Percentiles rank a stretch among this genome's conserved stretches.
Conservation (phyloP, 2,329 filamentous ascomycete species). For the Fusarium citri region DNA sequence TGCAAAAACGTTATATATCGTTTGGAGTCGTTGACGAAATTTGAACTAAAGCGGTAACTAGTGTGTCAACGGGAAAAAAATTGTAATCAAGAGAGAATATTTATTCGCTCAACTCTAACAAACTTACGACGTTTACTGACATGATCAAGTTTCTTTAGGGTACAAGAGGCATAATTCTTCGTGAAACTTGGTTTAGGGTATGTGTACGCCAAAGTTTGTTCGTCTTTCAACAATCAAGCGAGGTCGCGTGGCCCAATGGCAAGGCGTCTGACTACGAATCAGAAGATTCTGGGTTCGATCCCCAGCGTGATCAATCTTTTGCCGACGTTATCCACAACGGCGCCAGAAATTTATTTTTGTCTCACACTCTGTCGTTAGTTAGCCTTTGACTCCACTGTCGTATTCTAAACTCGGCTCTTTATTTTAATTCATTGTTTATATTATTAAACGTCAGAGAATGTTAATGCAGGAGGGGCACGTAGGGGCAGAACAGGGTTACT, state of each 20-base stretch:
- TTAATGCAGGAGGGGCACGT: background rate
- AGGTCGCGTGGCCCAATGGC: constrained; percentile 49
- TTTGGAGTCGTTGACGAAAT: background rate
- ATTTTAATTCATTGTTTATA: background rate
- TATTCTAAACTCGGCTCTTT: background rate
- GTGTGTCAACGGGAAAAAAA: background rate
- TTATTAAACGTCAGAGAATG: background rate
- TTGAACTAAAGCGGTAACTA: background rate
- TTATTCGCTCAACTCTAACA: background rate
- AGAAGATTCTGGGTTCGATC: constrained; percentile 51
- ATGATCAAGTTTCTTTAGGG: background rate
- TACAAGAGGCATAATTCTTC: background rate
- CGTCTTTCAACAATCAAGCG: accelerated
- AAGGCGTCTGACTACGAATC: constrained; percentile 52
- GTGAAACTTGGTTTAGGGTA: background rate
- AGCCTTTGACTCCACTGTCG: background rate
- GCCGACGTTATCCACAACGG: background rate
- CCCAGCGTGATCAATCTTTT: constrained; percentile 41
- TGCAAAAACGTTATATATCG: background rate
- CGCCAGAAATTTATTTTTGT: background rate
- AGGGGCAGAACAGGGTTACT: too few relatives aligned
- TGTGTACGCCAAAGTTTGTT: background rate
- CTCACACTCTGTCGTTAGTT: background rate
- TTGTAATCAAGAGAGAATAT: background rate
- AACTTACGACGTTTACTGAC: background rate